phyloP scores from a whole-genome alignment of 345 rosid species.

The Sisymbrium altissimum region DNA sequence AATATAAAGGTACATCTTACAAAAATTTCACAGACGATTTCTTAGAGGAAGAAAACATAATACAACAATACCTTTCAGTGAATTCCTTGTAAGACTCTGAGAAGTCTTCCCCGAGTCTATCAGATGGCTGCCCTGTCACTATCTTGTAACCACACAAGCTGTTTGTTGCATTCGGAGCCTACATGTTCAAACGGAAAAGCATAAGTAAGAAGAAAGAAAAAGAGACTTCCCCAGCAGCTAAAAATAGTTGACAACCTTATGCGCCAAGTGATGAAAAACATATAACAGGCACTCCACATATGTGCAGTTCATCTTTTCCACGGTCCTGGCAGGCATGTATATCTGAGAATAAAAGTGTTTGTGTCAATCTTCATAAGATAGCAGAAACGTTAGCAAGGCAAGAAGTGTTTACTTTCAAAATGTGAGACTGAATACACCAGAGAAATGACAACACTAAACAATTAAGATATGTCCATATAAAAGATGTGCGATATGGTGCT shows the following conservation, averaged over 20 bases:
- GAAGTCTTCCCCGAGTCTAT: slow-evolving; percentile 95
- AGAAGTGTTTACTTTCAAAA: neutral
- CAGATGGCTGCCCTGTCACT: slow-evolving; percentile 98
- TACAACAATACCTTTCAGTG: slow-evolving; percentile 59
- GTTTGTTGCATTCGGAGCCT: slow-evolving; percentile 98
- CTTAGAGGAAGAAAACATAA: neutral
- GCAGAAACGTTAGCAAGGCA: neutral
- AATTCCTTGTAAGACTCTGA: slow-evolving; percentile 74
- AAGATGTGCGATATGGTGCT: neutral
- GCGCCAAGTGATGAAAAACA: slow-evolving; percentile 76
- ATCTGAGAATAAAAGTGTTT: slow-evolving; percentile 49
- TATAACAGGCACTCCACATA: slow-evolving; percentile 82
- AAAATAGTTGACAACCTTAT: slow-evolving; percentile 52
- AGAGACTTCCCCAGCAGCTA: neutral
- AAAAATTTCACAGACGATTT: neutral
- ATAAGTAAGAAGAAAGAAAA: slow-evolving; percentile 19
- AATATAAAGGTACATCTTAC: neutral
- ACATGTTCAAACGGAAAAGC: slow-evolving; percentile 18
- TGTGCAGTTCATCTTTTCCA: slow-evolving; percentile 82
- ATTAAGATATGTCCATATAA: neutral
- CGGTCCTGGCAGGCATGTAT: slow-evolving; percentile 80
- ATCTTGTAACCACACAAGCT: slow-evolving; percentile 90
- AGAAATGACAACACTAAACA: neutral
- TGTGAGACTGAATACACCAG: neutral
- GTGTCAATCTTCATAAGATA: neutral